These are phyloP conservation scores for Aspergillus sclerotialis DNA, from an alignment of 2,329 filamentous ascomycete species.

Conservation along the genomic window DNA sequence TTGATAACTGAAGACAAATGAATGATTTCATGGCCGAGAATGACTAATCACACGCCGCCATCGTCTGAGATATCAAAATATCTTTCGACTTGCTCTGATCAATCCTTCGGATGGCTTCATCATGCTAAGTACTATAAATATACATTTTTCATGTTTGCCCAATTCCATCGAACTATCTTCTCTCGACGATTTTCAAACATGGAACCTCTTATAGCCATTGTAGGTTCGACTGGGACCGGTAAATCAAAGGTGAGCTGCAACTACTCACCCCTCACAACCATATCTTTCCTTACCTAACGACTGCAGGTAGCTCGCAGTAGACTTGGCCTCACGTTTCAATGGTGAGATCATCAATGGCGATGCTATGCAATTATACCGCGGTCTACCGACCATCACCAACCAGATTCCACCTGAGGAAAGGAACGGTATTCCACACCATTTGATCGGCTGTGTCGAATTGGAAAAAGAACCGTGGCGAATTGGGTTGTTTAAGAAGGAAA, in stretches of 20 bases:
- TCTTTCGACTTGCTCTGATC: too few relatives aligned
- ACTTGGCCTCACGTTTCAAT: slow-evolving; percentile 73
- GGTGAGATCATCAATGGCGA: slow-evolving; percentile 96
- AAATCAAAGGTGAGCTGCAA: slow-evolving; percentile 72
- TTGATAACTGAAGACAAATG: too few relatives aligned
- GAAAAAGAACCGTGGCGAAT: slow-evolving; percentile 79
- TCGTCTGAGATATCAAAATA: too few relatives aligned
- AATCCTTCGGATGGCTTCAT: too few relatives aligned
- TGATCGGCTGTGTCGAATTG: slow-evolving; percentile 71
- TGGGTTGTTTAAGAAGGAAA: slow-evolving; percentile 65
- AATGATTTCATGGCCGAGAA: too few relatives aligned
- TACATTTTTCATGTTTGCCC: slow-evolving; percentile 24
- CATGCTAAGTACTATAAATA: too few relatives aligned
- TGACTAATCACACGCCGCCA: too few relatives aligned
- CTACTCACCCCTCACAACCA: not conserved
- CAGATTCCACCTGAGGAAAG: slow-evolving; percentile 73
- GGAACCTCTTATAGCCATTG: slow-evolving; percentile 66
- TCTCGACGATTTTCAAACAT: slow-evolving; percentile 17
- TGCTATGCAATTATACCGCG: slow-evolving; percentile 94
- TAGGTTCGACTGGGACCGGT: slow-evolving; percentile 88
- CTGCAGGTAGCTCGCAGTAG: slow-evolving; percentile 68
- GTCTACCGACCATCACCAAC: slow-evolving; percentile 90
- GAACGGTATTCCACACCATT: slow-evolving; percentile 75
- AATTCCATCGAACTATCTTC: slow-evolving; percentile 15
- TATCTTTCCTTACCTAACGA: slow-evolving; percentile 15